phyloP scores from a whole-genome alignment of 75 land plant genomes.

The Picea sitchensis region DNA sequence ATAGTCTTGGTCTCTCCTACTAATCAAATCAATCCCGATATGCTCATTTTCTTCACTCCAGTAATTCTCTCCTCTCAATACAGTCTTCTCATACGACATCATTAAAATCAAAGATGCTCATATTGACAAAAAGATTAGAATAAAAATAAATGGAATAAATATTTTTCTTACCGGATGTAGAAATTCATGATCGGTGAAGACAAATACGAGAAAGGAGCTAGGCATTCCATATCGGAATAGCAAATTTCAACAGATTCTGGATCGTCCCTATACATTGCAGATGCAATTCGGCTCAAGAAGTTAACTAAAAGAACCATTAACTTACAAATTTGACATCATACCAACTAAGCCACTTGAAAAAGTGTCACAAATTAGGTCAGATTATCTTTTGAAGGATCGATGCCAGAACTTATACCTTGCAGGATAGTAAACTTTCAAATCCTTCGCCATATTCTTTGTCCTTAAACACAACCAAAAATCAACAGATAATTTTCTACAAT shows the following conservation, averaged over 20 bases:
- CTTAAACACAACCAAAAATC: neutral
- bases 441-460: conserved; percentile 19
- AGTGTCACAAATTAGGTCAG: neutral
- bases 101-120: too few relatives aligned
- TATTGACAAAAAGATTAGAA: too few relatives aligned
- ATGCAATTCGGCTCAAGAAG: conserved; percentile 1
- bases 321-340: neutral
- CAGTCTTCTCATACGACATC: too few relatives aligned
- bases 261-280: conserved; percentile 46
- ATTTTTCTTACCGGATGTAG: conserved; percentile 47
- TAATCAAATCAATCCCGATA: too few relatives aligned
- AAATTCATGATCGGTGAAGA: conserved; percentile 66
- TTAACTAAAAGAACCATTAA: neutral
- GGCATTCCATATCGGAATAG: conserved; percentile 40
- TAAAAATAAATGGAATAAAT: too few relatives aligned
- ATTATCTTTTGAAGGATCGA: neutral
- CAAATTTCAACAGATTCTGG: conserved; percentile 53
- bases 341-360: neutral
- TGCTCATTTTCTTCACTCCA: too few relatives aligned
- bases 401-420: conserved; percentile 39
- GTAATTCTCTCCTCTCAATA: too few relatives aligned
- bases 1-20: too few relatives aligned
- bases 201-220: conserved; percentile 42
- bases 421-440: conserved; percentile 49
- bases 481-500: conserved; percentile 21